Evolutionary conservation across 306 rosid genomes (phyloP).

Genomic region (Prinsepia uniflora): DNA sequence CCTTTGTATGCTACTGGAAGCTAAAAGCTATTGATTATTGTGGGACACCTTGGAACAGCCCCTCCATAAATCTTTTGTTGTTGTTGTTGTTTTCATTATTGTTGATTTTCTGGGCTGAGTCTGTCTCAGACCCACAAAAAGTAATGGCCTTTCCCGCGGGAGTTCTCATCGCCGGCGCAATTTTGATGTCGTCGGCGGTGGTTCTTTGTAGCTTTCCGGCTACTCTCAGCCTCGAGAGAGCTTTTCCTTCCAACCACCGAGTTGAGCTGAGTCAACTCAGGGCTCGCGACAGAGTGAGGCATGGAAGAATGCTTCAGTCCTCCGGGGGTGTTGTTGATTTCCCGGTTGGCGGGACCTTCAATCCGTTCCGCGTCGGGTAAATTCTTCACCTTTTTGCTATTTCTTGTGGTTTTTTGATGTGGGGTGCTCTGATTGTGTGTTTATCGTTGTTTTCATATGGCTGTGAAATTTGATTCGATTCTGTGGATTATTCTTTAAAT

Average conservation of each 20-base stretch:
- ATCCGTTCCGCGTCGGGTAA: slow-evolving; percentile 90
- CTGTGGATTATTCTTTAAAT: neutral
- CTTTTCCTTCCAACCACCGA: slow-evolving; percentile 64
- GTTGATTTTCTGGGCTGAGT: neutral
- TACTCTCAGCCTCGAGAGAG: slow-evolving; percentile 65
- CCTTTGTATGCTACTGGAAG: neutral
- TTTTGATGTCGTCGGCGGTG: slow-evolving; percentile 30
- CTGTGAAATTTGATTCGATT: neutral
- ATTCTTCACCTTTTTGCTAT: neutral
- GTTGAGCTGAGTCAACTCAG: slow-evolving; percentile 65
- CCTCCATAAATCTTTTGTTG: neutral
- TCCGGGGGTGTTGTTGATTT: slow-evolving; percentile 65
- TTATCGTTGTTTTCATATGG: neutral
- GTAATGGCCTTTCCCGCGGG: slow-evolving; percentile 39
- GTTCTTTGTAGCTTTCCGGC: slow-evolving; percentile 46
- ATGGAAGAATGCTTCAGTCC: slow-evolving; percentile 75
- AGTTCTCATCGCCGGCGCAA: slow-evolving; percentile 21
- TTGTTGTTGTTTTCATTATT: neutral
- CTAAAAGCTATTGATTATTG: neutral
- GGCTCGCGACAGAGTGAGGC: slow-evolving; percentile 63
- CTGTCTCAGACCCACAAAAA: neutral
- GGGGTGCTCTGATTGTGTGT: slow-evolving; percentile 4
- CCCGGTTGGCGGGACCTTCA: slow-evolving; percentile 61
- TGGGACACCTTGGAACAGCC: too few relatives aligned
- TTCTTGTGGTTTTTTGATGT: neutral